These are phyloP conservation scores for Tephrocybe rancida DNA, from an alignment of 768 basidiomycete species.

Conservation along the genomic window DNA sequence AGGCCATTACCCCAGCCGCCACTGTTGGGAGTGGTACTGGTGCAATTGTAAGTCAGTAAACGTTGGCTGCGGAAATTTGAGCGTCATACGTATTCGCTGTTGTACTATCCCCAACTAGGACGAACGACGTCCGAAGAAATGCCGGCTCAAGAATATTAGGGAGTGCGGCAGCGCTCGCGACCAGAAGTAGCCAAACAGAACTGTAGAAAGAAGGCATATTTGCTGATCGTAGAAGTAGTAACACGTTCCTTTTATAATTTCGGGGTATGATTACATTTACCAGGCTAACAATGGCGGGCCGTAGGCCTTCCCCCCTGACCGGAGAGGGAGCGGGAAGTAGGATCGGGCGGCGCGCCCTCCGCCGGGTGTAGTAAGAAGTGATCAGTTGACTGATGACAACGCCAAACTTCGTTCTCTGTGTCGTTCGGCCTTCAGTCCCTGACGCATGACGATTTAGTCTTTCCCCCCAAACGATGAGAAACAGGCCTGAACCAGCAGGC, in stretches of 20 bases:
- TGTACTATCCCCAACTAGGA: conserved; percentile 43
- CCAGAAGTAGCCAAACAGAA: conserved; percentile 1
- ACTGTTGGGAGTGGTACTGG: conserved; percentile 34
- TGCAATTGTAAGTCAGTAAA: neutral
- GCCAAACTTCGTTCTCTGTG: too few species aligned
- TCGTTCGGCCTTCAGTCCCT: too few species aligned
- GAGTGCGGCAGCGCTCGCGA: neutral
- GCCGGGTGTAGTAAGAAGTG: too few species aligned
- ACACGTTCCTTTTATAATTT: neutral
- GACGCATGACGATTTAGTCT: too few species aligned
- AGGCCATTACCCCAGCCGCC: conserved; percentile 46
- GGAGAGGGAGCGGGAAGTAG: too few species aligned
- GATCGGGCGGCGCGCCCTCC: too few species aligned
- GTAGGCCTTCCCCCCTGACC: too few species aligned
- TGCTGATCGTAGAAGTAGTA: neutral
- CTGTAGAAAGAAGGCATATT: conserved; percentile 3
- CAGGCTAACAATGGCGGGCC: too few species aligned
- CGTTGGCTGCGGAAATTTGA: neutral
- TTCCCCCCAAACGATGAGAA: too few species aligned
- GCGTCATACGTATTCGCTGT: conserved; percentile 35
- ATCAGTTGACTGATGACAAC: conserved; percentile 9
- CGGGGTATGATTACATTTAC: too few species aligned
- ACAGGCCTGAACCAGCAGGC: too few species aligned
- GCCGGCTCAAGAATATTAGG: neutral
- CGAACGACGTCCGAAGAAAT: conserved; percentile 31